Evolutionary conservation across 1,284 basidiomycete species (phyloP).

Genomic region (Fomitopsis pinicola): DNA sequence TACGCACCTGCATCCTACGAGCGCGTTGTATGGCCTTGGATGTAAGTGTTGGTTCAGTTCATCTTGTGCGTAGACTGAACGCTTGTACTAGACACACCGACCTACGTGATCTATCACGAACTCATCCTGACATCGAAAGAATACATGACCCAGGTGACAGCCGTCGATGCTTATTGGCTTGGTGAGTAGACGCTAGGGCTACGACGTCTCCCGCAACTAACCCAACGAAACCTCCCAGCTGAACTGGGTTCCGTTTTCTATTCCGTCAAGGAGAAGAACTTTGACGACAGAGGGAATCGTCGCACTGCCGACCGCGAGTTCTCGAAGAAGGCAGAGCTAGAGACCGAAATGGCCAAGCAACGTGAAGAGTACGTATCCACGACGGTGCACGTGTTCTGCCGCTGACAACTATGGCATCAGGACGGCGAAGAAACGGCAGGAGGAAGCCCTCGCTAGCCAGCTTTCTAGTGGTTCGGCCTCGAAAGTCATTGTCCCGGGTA

Average conservation of each 20-base stretch:
- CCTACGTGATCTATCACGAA: slow-evolving; percentile 97
- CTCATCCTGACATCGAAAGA: slow-evolving; percentile 91
- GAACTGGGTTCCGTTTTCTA: slow-evolving; percentile 94
- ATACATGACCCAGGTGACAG: slow-evolving; percentile 97
- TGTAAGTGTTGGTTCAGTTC: slow-evolving; percentile 49
- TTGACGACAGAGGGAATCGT: slow-evolving; percentile 76
- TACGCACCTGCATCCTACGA: slow-evolving; percentile 94
- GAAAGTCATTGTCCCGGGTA: slow-evolving; percentile 76
- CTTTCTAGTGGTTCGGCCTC: slow-evolving; percentile 54
- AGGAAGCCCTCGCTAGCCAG: slow-evolving; percentile 60
- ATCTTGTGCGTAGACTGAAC: slow-evolving; percentile 9
- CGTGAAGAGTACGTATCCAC: slow-evolving; percentile 70
- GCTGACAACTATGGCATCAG: slow-evolving; percentile 30
- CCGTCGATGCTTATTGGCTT: slow-evolving; percentile 94
- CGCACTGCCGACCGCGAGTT: slow-evolving; percentile 83
- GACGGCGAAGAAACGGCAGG: slow-evolving; percentile 57
- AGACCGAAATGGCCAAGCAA: slow-evolving; percentile 85
- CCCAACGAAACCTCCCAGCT: slow-evolving; percentile 41
- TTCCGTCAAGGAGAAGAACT: slow-evolving; percentile 93
- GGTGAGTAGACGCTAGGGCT: slow-evolving; percentile 40
- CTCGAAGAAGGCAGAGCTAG: slow-evolving; percentile 83
- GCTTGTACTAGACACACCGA: slow-evolving; percentile 72
- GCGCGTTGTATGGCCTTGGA: slow-evolving; percentile 93
- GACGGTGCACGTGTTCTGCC: not conserved
- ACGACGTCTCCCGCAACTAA: not conserved